Base-by-base conservation (phyloP, 139 green algal genomes). In the Chlorella sorokiniana region DNA sequence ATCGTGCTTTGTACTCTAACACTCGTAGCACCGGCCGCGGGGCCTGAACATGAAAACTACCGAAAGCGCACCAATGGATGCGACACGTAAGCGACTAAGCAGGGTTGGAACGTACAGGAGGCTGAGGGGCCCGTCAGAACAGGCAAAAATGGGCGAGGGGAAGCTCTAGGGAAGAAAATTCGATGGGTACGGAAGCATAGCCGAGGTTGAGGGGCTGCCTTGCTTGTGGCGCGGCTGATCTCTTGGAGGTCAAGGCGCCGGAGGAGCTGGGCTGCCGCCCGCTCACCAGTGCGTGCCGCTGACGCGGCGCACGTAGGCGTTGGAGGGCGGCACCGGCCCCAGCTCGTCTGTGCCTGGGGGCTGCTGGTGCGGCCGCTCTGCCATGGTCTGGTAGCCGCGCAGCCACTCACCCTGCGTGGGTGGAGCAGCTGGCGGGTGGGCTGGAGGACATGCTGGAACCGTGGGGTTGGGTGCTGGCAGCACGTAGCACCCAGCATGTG, bases 261-360 rank as follows among this genome's bases (percentile, higher is more conserved):
- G 6, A 11, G 37, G 22, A 37, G n/a, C 22, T 7, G 11, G 3
- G 65, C 63, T 6, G 11, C 44, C 44, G 41, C 16, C 67, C 6
- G 48, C 35, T 89, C 74, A 96, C 94, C 93, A 97, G 76, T 92
- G 90, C 2, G 81, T 78, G 35, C 94, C 94, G 33, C 92, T 90
- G 18, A 97, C 85, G 27, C 95, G 88, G 22, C 95, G 91, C 77
- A 91, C 82, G 86, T 98, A 96, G 4, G 96, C 96, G 71, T 98
- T 97, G 69, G 93, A 96, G 2, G 92, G 85, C 22, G 90, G 71
- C 81, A 98, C 88, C 23, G 87, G 82, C 4, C 80, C 88, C 3
- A 95, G 74, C 65, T 90, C 91, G 31, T 93, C 89, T 62, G 73
- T 51, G 23, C 51, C 40, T 8, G 73, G 73, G 11, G 59, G 35